Conservation (phyloP, 2,329 filamentous ascomycete genomes). For the Botrytis medusae region DNA sequence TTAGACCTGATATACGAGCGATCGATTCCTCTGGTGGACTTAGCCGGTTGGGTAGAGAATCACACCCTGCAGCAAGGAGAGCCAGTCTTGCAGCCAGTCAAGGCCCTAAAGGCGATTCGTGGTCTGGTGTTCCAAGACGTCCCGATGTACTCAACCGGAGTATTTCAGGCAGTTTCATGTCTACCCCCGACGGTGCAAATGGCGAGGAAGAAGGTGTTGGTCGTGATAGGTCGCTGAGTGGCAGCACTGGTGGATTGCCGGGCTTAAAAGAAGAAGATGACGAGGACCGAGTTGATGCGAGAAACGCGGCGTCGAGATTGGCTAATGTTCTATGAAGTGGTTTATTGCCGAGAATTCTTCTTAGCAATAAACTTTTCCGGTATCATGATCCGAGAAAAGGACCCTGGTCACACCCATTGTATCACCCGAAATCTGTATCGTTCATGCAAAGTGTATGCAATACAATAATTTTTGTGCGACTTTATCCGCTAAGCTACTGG, state of each 20-base stretch:
- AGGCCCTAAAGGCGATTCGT: slow-evolving; percentile 95
- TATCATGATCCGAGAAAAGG: slow-evolving; percentile 18
- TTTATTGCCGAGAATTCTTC: slow-evolving; percentile 2
- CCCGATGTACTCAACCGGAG: slow-evolving; percentile 75
- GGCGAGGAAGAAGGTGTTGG: slow-evolving; percentile 48
- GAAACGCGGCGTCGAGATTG: slow-evolving; percentile 90
- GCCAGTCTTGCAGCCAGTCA: slow-evolving; percentile 81
- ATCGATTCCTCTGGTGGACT: slow-evolving; percentile 91
- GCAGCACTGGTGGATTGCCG: slow-evolving; percentile 48
- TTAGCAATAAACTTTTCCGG: slow-evolving; percentile 7
- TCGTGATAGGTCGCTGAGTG: slow-evolving; percentile 37
- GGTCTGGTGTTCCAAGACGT: slow-evolving; percentile 85
- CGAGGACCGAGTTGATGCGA: slow-evolving; percentile 90
- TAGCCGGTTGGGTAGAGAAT: slow-evolving; percentile 83
- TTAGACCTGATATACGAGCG: slow-evolving; percentile 86
- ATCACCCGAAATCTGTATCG: slow-evolving; percentile 22
- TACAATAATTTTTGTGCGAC: slow-evolving; percentile 22
- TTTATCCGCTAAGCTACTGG: slow-evolving; percentile 20
- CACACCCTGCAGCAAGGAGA: slow-evolving; percentile 72
- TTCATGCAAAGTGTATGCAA: slow-evolving; percentile 24
- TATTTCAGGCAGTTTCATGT: slow-evolving; percentile 69
- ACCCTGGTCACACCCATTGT: slow-evolving; percentile 16
- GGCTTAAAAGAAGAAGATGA: slow-evolving; percentile 77
- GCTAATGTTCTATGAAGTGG: slow-evolving; percentile 22
- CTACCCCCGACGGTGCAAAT: slow-evolving; percentile 63